These are phyloP conservation scores for Dichotomopilus funicola DNA, from an alignment of 2,329 filamentous ascomycete genomes.

Conservation along the genomic window DNA sequence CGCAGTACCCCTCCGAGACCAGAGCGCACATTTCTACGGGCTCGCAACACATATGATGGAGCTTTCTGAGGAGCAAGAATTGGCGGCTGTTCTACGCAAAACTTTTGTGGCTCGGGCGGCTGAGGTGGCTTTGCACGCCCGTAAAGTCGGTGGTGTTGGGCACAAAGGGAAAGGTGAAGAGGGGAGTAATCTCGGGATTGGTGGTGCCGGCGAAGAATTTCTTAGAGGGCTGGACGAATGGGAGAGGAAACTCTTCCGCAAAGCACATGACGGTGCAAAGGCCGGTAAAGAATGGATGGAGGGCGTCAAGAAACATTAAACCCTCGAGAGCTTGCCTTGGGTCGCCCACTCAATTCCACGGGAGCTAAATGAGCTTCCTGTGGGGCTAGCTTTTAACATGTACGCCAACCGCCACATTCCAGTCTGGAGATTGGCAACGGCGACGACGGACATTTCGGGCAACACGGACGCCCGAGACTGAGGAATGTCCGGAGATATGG, in stretches of 20 bases:
- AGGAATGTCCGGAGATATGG: too few species aligned
- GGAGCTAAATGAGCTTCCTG: too few species aligned
- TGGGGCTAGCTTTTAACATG: too few species aligned
- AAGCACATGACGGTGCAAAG: constrained; percentile 68
- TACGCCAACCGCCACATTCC: too few species aligned
- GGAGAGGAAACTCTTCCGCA: constrained; percentile 70
- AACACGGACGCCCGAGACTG: too few species aligned
- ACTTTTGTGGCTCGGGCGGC: constrained; percentile 76
- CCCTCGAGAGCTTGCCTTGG: not conserved
- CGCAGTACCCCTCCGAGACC: constrained; percentile 73
- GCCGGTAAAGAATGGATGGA: constrained; percentile 65
- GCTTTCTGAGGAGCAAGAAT: constrained; percentile 73
- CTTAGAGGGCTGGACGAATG: constrained; percentile 82
- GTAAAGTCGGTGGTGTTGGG: constrained; percentile 66
- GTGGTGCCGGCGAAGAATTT: constrained; percentile 70
- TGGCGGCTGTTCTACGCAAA: constrained; percentile 67
- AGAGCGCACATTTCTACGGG: constrained; percentile 82
- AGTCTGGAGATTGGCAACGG: too few species aligned
- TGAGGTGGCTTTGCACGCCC: constrained; percentile 81
- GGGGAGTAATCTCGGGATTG: constrained; percentile 51
- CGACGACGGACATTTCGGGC: too few species aligned
- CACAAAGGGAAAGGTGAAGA: constrained; percentile 49
- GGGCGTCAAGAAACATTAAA: constrained; percentile 21
- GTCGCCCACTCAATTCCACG: not conserved
- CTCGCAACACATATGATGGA: constrained; percentile 82